Percentiles rank a stretch among this genome's conserved stretches.
phyloP scores from a whole-genome alignment of 2,329 filamentous ascomycete genomes.

The Colletotrichum sp. region DNA sequence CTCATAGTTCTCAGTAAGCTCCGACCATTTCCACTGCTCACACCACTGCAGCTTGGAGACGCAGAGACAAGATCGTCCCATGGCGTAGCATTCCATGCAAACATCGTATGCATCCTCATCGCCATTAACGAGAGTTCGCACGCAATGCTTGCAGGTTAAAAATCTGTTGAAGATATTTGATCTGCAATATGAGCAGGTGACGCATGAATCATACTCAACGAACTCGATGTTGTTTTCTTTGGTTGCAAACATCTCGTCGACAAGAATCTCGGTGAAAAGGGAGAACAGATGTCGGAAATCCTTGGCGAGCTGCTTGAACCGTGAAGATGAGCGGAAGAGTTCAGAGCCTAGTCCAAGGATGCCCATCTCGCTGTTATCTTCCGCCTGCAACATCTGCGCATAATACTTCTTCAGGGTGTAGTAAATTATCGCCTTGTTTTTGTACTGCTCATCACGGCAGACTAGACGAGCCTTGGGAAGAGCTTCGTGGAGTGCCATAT shows the following conservation, averaged over 20 bases:
- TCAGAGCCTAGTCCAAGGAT: conserved; percentile 53
- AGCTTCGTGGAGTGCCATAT: conserved; percentile 84
- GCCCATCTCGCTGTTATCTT: conserved; percentile 51
- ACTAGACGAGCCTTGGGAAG: conserved; percentile 88
- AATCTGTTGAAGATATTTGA: conserved; percentile 98
- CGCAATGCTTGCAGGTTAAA: conserved; percentile 86
- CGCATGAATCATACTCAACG: conserved; percentile 83
- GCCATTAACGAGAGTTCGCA: conserved; percentile 67
- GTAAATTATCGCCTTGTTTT: conserved; percentile 95
- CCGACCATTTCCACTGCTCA: conserved; percentile 88
- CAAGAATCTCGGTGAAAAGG: conserved; percentile 78
- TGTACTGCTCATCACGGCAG: conserved; percentile 97
- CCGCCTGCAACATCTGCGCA: conserved; percentile 61
- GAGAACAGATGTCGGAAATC: conserved; percentile 84
- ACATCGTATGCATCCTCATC: conserved; percentile 90
- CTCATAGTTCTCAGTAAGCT: conserved; percentile 80
- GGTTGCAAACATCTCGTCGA: conserved; percentile 84
- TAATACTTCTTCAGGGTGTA: conserved; percentile 84
- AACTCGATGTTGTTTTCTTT: conserved; percentile 76
- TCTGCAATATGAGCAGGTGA: conserved; percentile 95
- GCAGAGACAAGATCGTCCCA: conserved; percentile 92
- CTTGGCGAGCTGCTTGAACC: conserved; percentile 72
- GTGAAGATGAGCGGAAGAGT: conserved; percentile 43
- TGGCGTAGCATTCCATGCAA: conserved; percentile 98
- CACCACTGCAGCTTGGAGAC: conserved; percentile 87